Conservation (phyloP, 495 filamentous ascomycete species). For the Penicillium angulare region DNA sequence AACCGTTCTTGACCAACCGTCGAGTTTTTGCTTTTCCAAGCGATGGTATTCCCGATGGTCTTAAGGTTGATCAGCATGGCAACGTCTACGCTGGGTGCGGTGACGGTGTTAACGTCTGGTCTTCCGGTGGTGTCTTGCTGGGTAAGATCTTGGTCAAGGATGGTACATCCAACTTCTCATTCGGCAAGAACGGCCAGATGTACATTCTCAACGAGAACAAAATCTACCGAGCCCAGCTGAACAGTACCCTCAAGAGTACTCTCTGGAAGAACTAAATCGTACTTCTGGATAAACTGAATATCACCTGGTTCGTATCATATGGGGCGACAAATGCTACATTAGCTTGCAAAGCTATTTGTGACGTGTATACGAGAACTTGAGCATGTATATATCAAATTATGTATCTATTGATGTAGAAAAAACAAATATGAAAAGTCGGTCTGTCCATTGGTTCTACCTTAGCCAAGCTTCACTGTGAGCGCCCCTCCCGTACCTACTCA, state of each 20-base stretch:
- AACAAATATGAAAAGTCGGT: background rate
- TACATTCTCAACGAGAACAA: slow-evolving; percentile 45
- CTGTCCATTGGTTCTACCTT: background rate
- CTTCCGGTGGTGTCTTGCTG: slow-evolving; percentile 51
- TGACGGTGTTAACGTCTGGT: slow-evolving; percentile 63
- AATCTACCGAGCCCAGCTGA: slow-evolving; percentile 37
- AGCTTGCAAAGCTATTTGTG: too few relatives aligned
- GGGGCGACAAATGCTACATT: background rate
- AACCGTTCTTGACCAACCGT: slow-evolving; percentile 47
- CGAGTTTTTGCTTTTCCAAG: slow-evolving; percentile 60
- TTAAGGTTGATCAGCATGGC: slow-evolving; percentile 58
- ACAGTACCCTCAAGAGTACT: slow-evolving; percentile 25
- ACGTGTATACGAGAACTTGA: background rate
- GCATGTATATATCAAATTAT: background rate
- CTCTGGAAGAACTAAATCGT: slow-evolving; percentile 8
- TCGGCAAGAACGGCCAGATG: slow-evolving; percentile 41
- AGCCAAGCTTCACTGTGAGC: slow-evolving; percentile 5
- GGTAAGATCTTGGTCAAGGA: slow-evolving; percentile 50
- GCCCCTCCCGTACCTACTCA: slow-evolving; percentile 6
- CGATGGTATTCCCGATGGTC: slow-evolving; percentile 56
- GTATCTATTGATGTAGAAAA: background rate
- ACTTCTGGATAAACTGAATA: too few relatives aligned
- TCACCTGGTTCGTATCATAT: too few relatives aligned
- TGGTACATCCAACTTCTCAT: slow-evolving; percentile 44
- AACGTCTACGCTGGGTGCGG: slow-evolving; percentile 62